A percentile compares a stretch with the other conserved stretches of the same genome.
Evolutionary conservation across 2,329 filamentous ascomycete genomes (phyloP).

Genomic region (Fusarium mundagurra): DNA sequence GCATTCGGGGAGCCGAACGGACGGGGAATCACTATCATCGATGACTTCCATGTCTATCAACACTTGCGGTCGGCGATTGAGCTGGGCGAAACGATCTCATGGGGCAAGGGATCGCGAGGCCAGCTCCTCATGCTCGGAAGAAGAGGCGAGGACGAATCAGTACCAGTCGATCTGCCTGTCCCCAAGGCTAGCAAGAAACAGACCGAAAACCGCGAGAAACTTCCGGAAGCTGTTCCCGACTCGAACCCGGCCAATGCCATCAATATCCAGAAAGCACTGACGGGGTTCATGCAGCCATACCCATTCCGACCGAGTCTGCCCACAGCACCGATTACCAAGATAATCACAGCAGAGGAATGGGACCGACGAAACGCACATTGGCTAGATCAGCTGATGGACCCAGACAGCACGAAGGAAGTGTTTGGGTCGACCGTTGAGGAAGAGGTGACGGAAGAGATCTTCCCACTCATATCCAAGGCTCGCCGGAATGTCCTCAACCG

Average conservation of each 20-base stretch:
- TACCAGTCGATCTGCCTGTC: not conserved
- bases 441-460: not conserved
- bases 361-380: not conserved
- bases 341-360: not conserved
- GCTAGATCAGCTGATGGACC: not conserved
- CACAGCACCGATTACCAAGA: not conserved
- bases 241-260: rapidly evolving
- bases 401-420: not conserved
- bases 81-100: not conserved
- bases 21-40: not conserved
- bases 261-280: rapidly evolving
- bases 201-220: not conserved
- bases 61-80: not conserved
- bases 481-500: not conserved
- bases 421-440: not conserved
- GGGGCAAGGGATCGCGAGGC: not conserved
- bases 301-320: not conserved
- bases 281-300: not conserved
- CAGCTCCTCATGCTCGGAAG: not conserved
- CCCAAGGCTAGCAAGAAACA: not conserved
- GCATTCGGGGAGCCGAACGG: not conserved
- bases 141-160: not conserved
- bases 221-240: rapidly evolving
- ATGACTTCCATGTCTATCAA: not conserved
- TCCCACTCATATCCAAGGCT: not conserved